A percentile compares a stretch with the other conserved stretches of the same genome.
These are phyloP conservation scores for Aegilops sharonensis DNA, from an alignment of 176 grass and related monocot species.

Conservation along the genomic window DNA sequence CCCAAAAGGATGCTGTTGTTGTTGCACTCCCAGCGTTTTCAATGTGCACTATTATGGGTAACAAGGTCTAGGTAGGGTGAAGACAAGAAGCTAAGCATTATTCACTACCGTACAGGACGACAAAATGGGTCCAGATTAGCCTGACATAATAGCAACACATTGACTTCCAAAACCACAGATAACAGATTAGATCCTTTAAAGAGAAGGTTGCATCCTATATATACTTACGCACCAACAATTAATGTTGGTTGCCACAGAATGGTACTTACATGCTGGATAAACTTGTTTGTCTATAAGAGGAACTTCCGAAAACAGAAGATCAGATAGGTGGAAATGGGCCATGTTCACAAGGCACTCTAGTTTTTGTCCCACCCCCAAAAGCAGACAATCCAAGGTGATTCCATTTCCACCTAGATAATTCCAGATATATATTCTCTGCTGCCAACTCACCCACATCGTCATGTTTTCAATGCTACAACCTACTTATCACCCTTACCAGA, in stretches of 20 bases:
- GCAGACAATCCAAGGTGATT: not conserved
- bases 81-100: not conserved
- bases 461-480: not conserved
- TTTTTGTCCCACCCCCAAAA: not conserved
- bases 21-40: not conserved
- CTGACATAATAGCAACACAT: not conserved
- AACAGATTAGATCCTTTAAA: not conserved
- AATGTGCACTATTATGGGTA: not conserved
- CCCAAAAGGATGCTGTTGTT: not conserved
- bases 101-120: not conserved
- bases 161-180: not conserved
- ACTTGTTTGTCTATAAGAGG: not conserved
- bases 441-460: not conserved
- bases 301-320: not conserved
- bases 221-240: not conserved
- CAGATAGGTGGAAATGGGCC: not conserved
- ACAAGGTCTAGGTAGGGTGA: not conserved
- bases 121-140: not conserved
- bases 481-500: not conserved
- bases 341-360: not conserved
- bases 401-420: not conserved
- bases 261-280: not conserved
- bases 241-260: not conserved
- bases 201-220: not conserved
- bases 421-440: not conserved